Evolutionary conservation across 2,329 filamentous ascomycete genomes (phyloP).

Genomic region (Fusarium oxysporum): DNA sequence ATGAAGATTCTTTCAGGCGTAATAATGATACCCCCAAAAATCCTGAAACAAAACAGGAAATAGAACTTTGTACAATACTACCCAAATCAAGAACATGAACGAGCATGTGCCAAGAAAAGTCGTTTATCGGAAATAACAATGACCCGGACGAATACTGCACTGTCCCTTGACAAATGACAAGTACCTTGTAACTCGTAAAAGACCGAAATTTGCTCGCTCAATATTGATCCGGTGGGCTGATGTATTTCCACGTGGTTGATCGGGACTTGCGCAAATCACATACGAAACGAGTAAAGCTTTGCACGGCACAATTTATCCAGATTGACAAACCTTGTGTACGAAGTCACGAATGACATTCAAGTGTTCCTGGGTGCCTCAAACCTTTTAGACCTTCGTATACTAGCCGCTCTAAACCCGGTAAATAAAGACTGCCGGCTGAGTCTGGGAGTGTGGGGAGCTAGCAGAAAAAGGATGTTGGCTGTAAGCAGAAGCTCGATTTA

Average conservation of each 20-base stretch:
- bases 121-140: background rate
- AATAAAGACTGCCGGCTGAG: slow-evolving; percentile 7
- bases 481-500: background rate
- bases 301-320: slow-evolving; percentile 4
- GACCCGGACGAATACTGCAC: background rate
- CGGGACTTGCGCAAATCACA: slow-evolving; percentile 24
- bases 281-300: slow-evolving; percentile 16
- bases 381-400: background rate
- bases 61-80: slow-evolving; percentile 19
- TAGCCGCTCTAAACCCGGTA: slow-evolving; percentile 16
- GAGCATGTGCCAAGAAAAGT: background rate
- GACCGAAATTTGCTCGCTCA: background rate
- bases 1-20: slow-evolving; percentile 28
- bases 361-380: background rate
- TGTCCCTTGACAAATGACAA: background rate
- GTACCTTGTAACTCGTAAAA: background rate
- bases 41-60: slow-evolving; percentile 16
- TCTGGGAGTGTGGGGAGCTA: background rate
- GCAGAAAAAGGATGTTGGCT: background rate
- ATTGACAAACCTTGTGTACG: slow-evolving; percentile 9
- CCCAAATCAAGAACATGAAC: background rate
- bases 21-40: slow-evolving; percentile 35
- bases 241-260: slow-evolving; percentile 22
- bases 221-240: background rate
- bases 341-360: slow-evolving; percentile 17